Percentiles rank a stretch among this genome's conserved stretches.
Evolutionary conservation across 805 yeast species (phyloP).

Genomic region (Candida wancherniae): DNA sequence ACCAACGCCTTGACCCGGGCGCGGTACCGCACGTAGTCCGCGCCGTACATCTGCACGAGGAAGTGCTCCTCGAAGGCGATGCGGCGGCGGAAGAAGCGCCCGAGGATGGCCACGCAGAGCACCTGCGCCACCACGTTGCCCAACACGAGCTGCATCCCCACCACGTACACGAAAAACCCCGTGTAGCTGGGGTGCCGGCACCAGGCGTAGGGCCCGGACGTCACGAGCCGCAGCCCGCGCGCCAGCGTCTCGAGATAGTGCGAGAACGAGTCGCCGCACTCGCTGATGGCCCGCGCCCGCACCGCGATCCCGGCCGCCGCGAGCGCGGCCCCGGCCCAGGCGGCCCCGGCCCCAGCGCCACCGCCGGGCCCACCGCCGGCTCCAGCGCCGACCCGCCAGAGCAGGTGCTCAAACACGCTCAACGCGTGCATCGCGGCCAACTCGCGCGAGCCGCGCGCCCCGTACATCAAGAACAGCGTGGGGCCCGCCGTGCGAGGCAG

Average conservation of each 20-base stretch:
- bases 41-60: constrained; percentile 24
- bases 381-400: no score
- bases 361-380: constrained; percentile 3
- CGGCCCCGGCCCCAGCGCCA: constrained; percentile 3
- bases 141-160: constrained; percentile 28
- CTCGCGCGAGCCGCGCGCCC: constrained; percentile 30
- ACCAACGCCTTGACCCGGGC: constrained; percentile 22
- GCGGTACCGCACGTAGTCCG: constrained; percentile 24
- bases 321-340: no score
- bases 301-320: constrained; percentile 22
- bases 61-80: constrained; percentile 34
- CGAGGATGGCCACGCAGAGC: constrained; percentile 16
- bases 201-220: constrained; percentile 28
- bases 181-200: constrained; percentile 37
- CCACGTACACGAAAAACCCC: constrained; percentile 32
- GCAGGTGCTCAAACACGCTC: constrained; percentile 21
- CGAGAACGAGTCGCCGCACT: constrained; percentile 33
- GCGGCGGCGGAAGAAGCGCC: constrained; percentile 25
- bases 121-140: constrained; percentile 20
- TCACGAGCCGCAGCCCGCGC: constrained; percentile 18
- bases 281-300: constrained; percentile 26
- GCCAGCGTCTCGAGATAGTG: constrained; percentile 22
- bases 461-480: constrained; percentile 31
- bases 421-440: constrained; percentile 26
- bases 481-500: constrained; percentile 23